These are phyloP conservation scores for Chaetomium tenue DNA, from an alignment of 495 filamentous ascomycete genomes.

Conservation along the genomic window DNA sequence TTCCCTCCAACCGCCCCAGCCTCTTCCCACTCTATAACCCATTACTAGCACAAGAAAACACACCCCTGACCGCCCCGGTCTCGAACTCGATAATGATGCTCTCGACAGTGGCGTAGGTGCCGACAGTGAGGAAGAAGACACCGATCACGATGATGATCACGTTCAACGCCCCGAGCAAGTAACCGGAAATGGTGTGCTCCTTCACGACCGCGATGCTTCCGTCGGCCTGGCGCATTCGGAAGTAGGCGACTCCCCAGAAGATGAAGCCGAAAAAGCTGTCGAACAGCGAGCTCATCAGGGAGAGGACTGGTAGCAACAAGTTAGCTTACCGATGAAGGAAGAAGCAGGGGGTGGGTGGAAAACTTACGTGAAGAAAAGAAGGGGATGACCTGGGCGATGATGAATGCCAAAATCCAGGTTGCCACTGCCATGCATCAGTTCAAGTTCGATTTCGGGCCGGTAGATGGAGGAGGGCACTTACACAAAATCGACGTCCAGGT, in stretches of 20 bases:
- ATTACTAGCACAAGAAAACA: conserved; percentile 66
- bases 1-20: background rate
- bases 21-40: conserved; percentile 37
- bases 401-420: conserved; percentile 75
- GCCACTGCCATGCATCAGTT: conserved; percentile 36
- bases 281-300: conserved; percentile 85
- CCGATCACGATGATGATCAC: conserved; percentile 67
- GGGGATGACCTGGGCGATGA: conserved; percentile 85
- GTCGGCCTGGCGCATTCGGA: conserved; percentile 74
- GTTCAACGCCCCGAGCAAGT: conserved; percentile 62
- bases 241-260: conserved; percentile 87
- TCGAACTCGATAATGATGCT: conserved; percentile 62
- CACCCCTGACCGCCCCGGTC: conserved; percentile 51
- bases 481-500: conserved; percentile 70
- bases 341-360: background rate
- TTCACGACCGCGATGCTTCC: conserved; percentile 60
- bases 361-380: conserved; percentile 72
- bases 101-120: conserved; percentile 76
- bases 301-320: conserved; percentile 50
- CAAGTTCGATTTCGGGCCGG: background rate
- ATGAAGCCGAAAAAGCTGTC: conserved; percentile 94
- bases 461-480: conserved; percentile 19
- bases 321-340: background rate
- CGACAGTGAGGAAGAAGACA: conserved; percentile 69
- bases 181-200: conserved; percentile 59